These are phyloP conservation scores for Phaeophleospora eucalypticola DNA, from an alignment of 2,329 filamentous ascomycete genomes.

Conservation along the genomic window DNA sequence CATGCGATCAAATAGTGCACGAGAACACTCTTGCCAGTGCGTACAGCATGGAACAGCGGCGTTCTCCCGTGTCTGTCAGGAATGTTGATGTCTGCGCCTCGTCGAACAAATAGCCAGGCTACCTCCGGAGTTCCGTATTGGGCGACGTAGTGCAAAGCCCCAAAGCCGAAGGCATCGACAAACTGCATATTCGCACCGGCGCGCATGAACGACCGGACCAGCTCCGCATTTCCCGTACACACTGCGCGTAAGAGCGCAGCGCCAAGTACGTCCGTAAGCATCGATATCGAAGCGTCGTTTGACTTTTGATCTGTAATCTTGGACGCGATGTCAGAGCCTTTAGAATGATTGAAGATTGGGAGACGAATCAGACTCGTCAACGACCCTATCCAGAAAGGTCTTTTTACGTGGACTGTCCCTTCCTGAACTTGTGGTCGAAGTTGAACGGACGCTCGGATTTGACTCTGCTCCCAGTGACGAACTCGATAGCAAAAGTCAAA, in stretches of 20 bases:
- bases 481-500: slow-evolving; percentile 20
- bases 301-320: neutral
- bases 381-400: neutral
- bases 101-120: slow-evolving; percentile 2
- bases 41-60: slow-evolving; percentile 4
- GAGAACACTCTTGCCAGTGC: neutral
- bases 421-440: no score
- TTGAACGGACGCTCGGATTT: slow-evolving; percentile 7
- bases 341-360: neutral
- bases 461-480: slow-evolving; percentile 19
- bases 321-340: neutral
- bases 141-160: slow-evolving; percentile 7
- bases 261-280: neutral
- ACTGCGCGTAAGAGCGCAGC: slow-evolving; percentile 7
- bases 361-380: neutral
- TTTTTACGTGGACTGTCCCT: no score
- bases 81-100: slow-evolving; percentile 1
- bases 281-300: neutral
- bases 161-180: slow-evolving; percentile 5
- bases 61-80: neutral
- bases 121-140: slow-evolving; percentile 5
- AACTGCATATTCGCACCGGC: slow-evolving; percentile 4
- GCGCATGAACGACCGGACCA: slow-evolving; percentile 2
- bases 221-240: slow-evolving; percentile 5
- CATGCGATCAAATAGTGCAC: slow-evolving; percentile 4